These are phyloP conservation scores for Fraxinus nigra DNA, from an alignment of 305 asterid genomes.

Conservation along the genomic window DNA sequence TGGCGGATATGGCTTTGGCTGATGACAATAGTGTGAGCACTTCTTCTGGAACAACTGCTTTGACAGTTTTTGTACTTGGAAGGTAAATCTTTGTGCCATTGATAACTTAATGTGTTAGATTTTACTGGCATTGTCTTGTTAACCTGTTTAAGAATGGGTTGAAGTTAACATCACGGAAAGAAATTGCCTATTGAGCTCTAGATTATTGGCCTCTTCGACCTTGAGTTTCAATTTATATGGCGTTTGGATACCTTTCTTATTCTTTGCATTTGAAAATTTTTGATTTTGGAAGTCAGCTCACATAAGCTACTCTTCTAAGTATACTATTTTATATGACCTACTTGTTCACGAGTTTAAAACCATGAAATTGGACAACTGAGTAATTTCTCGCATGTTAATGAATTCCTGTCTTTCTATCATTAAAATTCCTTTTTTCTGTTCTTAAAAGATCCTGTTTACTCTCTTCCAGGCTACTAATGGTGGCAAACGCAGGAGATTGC, in stretches of 20 bases:
- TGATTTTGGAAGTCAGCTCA: neutral
- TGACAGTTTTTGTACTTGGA: conserved; percentile 64
- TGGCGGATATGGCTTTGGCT: conserved; percentile 62
- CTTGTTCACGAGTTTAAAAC: neutral
- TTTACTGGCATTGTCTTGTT: neutral
- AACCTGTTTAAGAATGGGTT: neutral
- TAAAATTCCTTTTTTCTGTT: neutral
- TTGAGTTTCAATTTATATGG: neutral
- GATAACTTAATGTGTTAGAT: neutral
- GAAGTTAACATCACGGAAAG: neutral
- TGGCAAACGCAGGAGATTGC: conserved; percentile 80
- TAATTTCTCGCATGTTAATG: neutral
- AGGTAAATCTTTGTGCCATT: conserved; percentile 38
- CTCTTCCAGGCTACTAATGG: conserved; percentile 62
- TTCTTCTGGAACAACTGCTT: conserved; percentile 81
- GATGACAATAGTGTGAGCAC: conserved; percentile 53
- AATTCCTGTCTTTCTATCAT: neutral
- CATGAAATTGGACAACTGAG: neutral
- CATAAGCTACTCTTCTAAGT: neutral
- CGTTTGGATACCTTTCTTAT: neutral
- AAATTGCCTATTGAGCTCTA: neutral
- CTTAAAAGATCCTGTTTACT: neutral
- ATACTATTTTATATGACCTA: neutral
- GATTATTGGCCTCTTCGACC: neutral
- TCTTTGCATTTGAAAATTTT: neutral